Evolutionary conservation across 805 yeast genomes (phyloP).

Genomic region (Saturnispora besseyi): DNA sequence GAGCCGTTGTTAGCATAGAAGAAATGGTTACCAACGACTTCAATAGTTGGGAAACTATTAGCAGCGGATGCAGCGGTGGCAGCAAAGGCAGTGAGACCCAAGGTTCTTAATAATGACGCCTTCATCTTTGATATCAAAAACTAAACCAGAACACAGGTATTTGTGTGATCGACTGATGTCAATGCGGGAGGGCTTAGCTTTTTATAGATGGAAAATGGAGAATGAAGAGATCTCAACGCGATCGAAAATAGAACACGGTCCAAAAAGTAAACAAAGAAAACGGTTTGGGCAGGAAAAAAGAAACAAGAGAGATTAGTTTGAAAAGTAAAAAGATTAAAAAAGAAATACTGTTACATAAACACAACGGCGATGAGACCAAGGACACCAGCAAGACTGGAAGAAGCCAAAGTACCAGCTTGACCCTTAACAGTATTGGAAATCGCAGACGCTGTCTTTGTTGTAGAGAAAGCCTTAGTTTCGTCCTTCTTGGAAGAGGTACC

Average conservation of each 20-base stretch:
- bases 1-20: conserved; percentile 62
- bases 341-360: conserved; percentile 13
- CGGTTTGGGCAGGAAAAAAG: neutral
- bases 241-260: neutral
- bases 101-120: neutral
- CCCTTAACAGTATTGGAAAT: conserved; percentile 15
- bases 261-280: neutral
- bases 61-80: conserved; percentile 17
- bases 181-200: neutral
- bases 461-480: conserved; percentile 7
- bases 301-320: neutral
- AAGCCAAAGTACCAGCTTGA: conserved; percentile 11
- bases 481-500: conserved; percentile 4
- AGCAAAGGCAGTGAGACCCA: neutral
- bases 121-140: neutral
- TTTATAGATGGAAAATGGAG: neutral
- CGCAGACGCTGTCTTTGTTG: conserved; percentile 13
- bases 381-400: conserved; percentile 14
- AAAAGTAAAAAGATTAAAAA: neutral
- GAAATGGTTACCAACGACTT: conserved; percentile 65
- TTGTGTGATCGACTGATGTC: neutral
- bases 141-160: neutral
- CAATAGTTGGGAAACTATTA: conserved; percentile 40
- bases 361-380: conserved; percentile 18
- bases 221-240: neutral